Evolutionary conservation across 495 filamentous ascomycete genomes (phyloP).

Genomic region (Neurospora pannonica): DNA sequence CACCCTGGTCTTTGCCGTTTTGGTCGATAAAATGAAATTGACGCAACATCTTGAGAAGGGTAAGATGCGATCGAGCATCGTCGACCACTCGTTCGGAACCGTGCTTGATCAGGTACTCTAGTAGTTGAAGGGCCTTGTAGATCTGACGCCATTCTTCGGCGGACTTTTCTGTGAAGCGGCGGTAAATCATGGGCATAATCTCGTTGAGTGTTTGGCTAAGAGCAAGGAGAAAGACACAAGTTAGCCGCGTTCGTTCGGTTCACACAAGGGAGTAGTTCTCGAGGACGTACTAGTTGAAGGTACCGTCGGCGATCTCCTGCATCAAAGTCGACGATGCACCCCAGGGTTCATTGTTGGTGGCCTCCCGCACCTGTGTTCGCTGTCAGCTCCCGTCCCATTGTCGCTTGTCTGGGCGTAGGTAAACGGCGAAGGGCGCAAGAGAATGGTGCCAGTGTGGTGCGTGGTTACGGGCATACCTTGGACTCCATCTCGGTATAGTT

Average conservation of each 20-base stretch:
- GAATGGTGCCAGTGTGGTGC: not conserved
- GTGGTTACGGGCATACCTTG: constrained; percentile 51
- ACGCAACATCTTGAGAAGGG: constrained; percentile 92
- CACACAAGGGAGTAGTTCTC: not conserved
- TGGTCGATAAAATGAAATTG: constrained; percentile 96
- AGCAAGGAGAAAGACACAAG: not conserved
- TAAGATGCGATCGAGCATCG: constrained; percentile 90
- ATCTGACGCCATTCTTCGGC: constrained; percentile 99
- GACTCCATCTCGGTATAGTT: constrained; percentile 99
- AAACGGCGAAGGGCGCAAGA: constrained; percentile 9
- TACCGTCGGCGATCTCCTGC: constrained; percentile 97
- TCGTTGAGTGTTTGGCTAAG: constrained; percentile 89
- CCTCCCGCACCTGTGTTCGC: constrained; percentile 69
- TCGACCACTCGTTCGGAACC: constrained; percentile 97
- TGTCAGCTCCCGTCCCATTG: not conserved
- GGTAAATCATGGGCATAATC: constrained; percentile 99
- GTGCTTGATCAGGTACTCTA: constrained; percentile 97
- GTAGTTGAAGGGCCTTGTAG: constrained; percentile 92
- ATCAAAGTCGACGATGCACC: constrained; percentile 78
- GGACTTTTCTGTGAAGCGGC: constrained; percentile 95
- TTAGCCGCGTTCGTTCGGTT: not conserved
- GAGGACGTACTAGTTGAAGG: constrained; percentile 83
- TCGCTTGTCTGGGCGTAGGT: constrained; percentile 11
- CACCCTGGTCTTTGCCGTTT: constrained; percentile 96
- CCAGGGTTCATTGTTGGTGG: constrained; percentile 97